Evolutionary conservation across 345 rosid genomes (phyloP).

Genomic region (Bruguiera gymnorhiza): DNA sequence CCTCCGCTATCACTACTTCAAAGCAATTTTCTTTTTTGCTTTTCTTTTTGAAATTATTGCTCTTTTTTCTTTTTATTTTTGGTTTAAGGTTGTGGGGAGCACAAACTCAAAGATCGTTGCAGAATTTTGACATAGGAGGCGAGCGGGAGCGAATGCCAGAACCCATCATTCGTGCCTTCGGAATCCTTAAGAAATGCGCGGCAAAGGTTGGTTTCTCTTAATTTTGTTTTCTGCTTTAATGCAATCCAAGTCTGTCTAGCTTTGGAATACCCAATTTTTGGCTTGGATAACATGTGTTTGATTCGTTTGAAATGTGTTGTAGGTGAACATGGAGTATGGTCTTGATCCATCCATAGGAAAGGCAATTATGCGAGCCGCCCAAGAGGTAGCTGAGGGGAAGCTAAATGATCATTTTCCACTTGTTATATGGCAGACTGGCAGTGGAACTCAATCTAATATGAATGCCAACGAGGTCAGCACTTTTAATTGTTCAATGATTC

Average conservation of each 20-base stretch:
- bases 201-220: slow-evolving; percentile 59
- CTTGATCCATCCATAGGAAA: slow-evolving; percentile 83
- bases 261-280: not conserved
- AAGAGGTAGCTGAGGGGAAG: slow-evolving; percentile 92
- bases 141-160: slow-evolving; percentile 92
- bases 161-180: slow-evolving; percentile 92
- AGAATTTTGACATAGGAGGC: slow-evolving; percentile 93
- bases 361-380: slow-evolving; percentile 89
- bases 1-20: not conserved
- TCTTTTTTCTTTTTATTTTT: not conserved
- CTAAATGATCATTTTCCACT: slow-evolving; percentile 86
- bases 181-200: slow-evolving; percentile 88
- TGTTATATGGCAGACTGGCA: slow-evolving; percentile 98
- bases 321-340: slow-evolving; percentile 91
- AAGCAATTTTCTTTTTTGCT: not conserved
- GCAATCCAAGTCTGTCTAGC: not conserved
- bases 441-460: slow-evolving; percentile 99
- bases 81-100: slow-evolving; percentile 86
- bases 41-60: not conserved
- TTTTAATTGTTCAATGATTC: not conserved
- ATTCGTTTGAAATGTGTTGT: not conserved
- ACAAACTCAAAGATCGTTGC: slow-evolving; percentile 93
- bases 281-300: not conserved
- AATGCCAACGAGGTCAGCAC: slow-evolving; percentile 88
- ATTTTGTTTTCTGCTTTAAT: not conserved